Base-by-base conservation (phyloP, 169 alveolate species). In the Plasmodium gallinaceum region DNA sequence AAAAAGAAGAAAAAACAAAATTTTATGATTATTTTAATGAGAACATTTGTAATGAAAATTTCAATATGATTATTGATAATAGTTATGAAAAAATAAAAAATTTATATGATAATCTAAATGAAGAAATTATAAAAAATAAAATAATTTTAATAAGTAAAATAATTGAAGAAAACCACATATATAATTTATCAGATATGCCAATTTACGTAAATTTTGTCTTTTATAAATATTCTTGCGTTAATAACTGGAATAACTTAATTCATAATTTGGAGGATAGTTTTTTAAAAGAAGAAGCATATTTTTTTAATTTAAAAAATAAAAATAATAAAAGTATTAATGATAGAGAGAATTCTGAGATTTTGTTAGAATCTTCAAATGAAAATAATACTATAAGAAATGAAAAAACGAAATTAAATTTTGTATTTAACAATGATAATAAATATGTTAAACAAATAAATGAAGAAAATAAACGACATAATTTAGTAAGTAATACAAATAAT, bases 121-220 rank as follows among this genome's bases (percentile, higher is more conserved):
- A 78, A 64, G 89, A 78, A 65, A 66, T 78, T 10, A 76, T 64
- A 64, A 78, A 78, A 22, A 78, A 78, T 10, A 78, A 78, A 65
- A 46, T 78, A 14, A n/a, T 18, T 26, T 58, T 78, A 42, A 51
- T 78, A n/a, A 78, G 76, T 24, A 62, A 32, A 16, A 78, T 78
- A 22, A 62, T 78, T 0, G 89, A 78, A 37, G 89, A 78, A 65
- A 78, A 78, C 5, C 58, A 78, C 42, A 32, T n/a, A 8, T 78
- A 65, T 24, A 78, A 64, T 70, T 18, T 78, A 26, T 66, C 89
- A 3, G 89, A 78, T 51, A 78, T 78, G 78, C 89, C 89, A 4
- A 16, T 78, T 57, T 78, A 64, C 32, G 37, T 78, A 26, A 78
- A 78, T 32, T 26, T 78, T 12, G 70, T 78, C 20, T 78, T 48